Percentiles rank a stretch among this genome's conserved stretches.
Evolutionary conservation across 2,329 filamentous ascomycete species (phyloP).

Genomic region (Calonectria hongkongensis): DNA sequence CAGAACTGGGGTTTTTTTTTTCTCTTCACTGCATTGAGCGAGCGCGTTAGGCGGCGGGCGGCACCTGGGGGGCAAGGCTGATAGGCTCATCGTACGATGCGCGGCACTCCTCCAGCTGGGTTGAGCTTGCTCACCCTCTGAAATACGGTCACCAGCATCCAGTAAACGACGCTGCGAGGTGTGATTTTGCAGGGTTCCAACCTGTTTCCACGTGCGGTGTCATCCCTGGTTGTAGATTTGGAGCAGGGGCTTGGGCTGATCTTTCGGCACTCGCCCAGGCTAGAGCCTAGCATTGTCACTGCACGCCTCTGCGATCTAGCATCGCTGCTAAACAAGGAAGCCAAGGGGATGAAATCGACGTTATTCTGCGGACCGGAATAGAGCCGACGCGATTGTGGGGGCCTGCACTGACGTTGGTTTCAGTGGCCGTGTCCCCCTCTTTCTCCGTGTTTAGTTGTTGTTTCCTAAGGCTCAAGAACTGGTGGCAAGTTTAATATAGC

Average conservation of each 20-base stretch:
- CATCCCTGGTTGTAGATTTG: constrained; percentile 32
- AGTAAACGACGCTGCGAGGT: constrained; percentile 9
- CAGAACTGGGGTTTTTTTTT: not conserved
- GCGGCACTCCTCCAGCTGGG: constrained; percentile 29
- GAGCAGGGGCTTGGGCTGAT: constrained; percentile 36
- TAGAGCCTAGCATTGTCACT: constrained; percentile 17
- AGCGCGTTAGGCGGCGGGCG: constrained; percentile 23
- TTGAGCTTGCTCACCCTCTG: constrained; percentile 6
- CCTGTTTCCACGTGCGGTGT: constrained; percentile 38
- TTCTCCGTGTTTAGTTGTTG: constrained; percentile 27
- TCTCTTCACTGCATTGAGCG: constrained; percentile 2
- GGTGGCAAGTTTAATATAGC: constrained; percentile 25
- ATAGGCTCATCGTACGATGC: constrained; percentile 33
- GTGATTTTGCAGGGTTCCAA: constrained; percentile 33
- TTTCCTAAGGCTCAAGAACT: constrained; percentile 23
- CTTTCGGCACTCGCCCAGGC: constrained; percentile 38
- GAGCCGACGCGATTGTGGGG: constrained; percentile 29
- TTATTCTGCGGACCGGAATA: constrained; percentile 36
- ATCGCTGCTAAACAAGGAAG: constrained; percentile 32
- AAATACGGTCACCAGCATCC: constrained; percentile 16
- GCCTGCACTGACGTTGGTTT: constrained; percentile 28
- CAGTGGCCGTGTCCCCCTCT: constrained; percentile 16
- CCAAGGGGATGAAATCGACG: constrained; percentile 32
- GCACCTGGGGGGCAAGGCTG: constrained; percentile 25
- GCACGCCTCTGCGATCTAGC: constrained; percentile 33